phyloP scores from a whole-genome alignment of 768 basidiomycete species.

The Boletus sp. region DNA sequence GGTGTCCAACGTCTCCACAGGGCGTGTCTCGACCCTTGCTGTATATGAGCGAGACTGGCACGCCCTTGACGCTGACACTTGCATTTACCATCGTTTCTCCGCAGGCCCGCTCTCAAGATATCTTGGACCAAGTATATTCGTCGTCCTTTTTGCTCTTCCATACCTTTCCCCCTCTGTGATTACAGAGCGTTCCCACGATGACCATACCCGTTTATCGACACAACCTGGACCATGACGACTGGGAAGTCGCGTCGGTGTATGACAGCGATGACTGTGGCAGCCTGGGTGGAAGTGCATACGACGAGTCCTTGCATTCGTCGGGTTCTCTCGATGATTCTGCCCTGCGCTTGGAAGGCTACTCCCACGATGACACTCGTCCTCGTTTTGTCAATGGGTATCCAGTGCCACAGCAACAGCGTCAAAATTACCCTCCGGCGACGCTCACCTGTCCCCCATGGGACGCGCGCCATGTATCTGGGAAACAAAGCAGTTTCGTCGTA shows the following conservation, averaged over 20 bases:
- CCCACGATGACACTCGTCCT: conserved; percentile 2
- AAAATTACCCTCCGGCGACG: conserved; percentile 3
- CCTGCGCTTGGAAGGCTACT: conserved; percentile 1
- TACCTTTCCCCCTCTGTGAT: not conserved
- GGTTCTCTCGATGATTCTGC: conserved; percentile 7
- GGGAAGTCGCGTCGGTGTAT: conserved; percentile 30
- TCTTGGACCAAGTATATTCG: not conserved
- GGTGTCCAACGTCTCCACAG: conserved; percentile 21
- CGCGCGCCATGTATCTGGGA: conserved; percentile 1
- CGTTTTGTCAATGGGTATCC: conserved; percentile 13
- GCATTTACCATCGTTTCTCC: not conserved
- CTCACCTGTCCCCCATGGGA: conserved; percentile 11
- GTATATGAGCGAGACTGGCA: conserved; percentile 21
- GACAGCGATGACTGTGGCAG: conserved; percentile 29
- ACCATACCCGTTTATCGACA: conserved; percentile 28
- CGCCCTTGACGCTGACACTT: conserved; percentile 2
- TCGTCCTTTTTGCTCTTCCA: not conserved
- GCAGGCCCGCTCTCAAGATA: conserved; percentile 1
- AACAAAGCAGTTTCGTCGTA: conserved; percentile 13
- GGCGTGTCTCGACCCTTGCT: conserved; percentile 24
- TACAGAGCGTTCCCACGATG: conserved; percentile 8
- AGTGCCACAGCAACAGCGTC: conserved; percentile 15
- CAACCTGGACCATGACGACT: conserved; percentile 22
- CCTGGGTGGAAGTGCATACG: conserved; percentile 18
- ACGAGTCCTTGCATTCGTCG: conserved; percentile 10